Base-by-base conservation (phyloP, 2,329 filamentous ascomycete species). In the Monascus ruber region DNA sequence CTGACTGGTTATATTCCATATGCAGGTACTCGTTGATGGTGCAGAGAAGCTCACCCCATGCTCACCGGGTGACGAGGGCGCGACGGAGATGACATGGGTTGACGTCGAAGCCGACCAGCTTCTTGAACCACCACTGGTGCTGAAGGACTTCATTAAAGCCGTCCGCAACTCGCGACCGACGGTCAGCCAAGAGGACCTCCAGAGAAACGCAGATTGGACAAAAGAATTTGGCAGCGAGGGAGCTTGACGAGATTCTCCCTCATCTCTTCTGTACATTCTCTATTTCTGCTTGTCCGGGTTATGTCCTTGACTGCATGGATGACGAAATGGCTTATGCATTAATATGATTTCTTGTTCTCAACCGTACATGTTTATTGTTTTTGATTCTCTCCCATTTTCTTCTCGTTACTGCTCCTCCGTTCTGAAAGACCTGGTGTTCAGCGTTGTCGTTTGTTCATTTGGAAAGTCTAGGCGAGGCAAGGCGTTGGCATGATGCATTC, bases 201-300 rank as follows among this genome's bases (percentile, higher is more conserved):
- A 78, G 49, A 75, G 77, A 54, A 95, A 89, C 60, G 73, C 83
- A 35, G 87, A 95, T 34, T 98, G 91, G 91, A 98, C 91, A 6
- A 76, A 82, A 54, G 88, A 96, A 66, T 96, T 96, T 65, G 89
- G 89, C 41, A 94, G 86, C 58, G 89, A 95, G 61, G 89, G 89
- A 11, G 76, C 74, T 36, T 79, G 53, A 62, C 44, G 36, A 10
- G 25, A 10, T 29, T 29, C 6, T 29, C 10, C 28, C 28, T 35
- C 29, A 17, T 6, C 6, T n/a, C 26, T 38, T 11, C 26, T 28
- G 6, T 34, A 8, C n/a, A 33, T 33, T 17, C n/a, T 33, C n/a
- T 17, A 17, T 33, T n/a, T n/a, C 31, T 33, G 29, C n/a, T 33
- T 25, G 25, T 35, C 5, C 5, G 3, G 24, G 26, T 11, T 34